Evolutionary conservation across 257 asterid genomes (phyloP), one percentile per base, ranked within the genome.

Genomic region (Coffea canephora): DNA sequence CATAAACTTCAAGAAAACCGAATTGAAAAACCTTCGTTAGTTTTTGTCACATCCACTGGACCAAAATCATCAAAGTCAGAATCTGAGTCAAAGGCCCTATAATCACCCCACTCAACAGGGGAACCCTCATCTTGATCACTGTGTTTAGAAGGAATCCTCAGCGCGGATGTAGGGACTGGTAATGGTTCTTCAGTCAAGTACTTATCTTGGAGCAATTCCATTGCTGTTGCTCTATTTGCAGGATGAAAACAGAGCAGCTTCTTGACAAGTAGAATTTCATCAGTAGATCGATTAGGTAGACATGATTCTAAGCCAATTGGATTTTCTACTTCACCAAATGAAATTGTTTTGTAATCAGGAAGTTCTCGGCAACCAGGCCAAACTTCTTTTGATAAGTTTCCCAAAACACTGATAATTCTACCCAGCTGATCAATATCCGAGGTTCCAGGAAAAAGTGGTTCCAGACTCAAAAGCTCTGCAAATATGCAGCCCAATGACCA

Each of bases 401-500:
- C 99, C 80, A 96, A 82, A 75, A 92, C 73, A 52, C 78, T 82
- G 76, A 94, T 91, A 72, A 96, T 89, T 77, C 82, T 88, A 61
- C 92, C 87, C 70, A 96, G 83, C 87, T 96, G 99, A 81, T 96
- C 99, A 61, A 96, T 92, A 82, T 94, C 99, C 5, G 99, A 91
- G 69, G 80, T 82, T 73, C 99, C 99, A 0, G 97, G 97, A 79
- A 96, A 94, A 67, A 94, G 84, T 25, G 99, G 96, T 77, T 90
- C 90, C 52, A 91, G 88, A 68, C 89, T 88, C 73, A 92, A 69
- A 78, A 96, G 90, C 90, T 94, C 98, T 0, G 97, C 93, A 81
- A 96, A 94, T 64, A 96, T 92, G 62, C 98, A 96, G 21, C 99
- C 99, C 48, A 96, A 82, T 31, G 99, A 92, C 99, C 99, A 96